Evolutionary conservation across 805 yeast genomes (phyloP), one percentile per base, ranked within the genome.

Genomic region (Myxozyma vanderwaltii): DNA sequence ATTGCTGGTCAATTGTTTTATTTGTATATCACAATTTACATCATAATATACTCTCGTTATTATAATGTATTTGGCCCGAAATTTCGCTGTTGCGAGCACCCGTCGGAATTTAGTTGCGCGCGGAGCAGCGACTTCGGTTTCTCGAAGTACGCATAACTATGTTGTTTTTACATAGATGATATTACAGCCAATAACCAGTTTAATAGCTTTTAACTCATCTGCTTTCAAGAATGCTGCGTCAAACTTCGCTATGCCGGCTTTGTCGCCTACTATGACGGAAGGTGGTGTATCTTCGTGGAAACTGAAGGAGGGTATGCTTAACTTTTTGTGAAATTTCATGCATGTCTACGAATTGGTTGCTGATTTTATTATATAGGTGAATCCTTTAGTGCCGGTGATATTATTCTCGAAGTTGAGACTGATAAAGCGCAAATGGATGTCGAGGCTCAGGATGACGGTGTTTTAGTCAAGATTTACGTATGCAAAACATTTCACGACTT

Each of bases 381-480:
- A 3, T 56, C 78, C 3, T 92, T 87, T 74, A 70, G 77, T 33
- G 81, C 95, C 6, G 99, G 99, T 23, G 98, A 94, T 89, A 86
- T 94, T 49, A 83, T 92, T 68, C 97, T 97, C 59, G 98, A 92
- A 77, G 86, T 92, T 65, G 99, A 92, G 79, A 92, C 99, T 67
- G 99, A 91, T 75, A 91, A 91, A 80, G 97, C 98, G 55, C 85
- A 91, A 63, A 92, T 91, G 96, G 98, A 92, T 78, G 92, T 91
- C 69, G 98, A 91, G 78, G 92, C 97, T 2, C 89, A 81, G 65
- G 99, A 92, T 68, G 98, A 94, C 69, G 99, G 98, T 56, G 76
- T 86, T 29, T 58, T 94, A 72, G 96, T 91, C 70, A 89, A 89
- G 74, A 86, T 94, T 57, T 65, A 82, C 49, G 67, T 70, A 21